Base-by-base conservation (phyloP, 306 rosid genomes). In the Sphenostylis stenocarpa region DNA sequence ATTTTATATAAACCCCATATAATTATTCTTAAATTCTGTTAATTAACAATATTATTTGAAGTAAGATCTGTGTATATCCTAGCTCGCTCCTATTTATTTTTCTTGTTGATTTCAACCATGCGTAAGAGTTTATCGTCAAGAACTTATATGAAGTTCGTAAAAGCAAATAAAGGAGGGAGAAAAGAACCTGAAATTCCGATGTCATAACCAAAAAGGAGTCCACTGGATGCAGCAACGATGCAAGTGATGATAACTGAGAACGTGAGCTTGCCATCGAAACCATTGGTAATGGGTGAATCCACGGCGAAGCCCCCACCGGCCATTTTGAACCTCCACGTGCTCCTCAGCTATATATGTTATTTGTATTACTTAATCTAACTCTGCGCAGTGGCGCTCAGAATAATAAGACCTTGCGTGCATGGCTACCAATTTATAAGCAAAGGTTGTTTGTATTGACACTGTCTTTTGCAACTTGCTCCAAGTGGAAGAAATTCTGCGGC, bases 131-230 rank as follows among this genome's bases (percentile, higher is more conserved):
- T 8, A 3, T 41, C 4, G 1, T 11, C 3, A 41, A 0, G 7
- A 29, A 47, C 9, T 47, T 15, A 6, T 47, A 45, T 6, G 19
- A 5, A 20, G 0, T 16, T 16, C 20, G 0, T 47, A 16, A 47
- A 47, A 15, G 51, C 51, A 15, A 16, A 47, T 4, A 45, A 26
- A 61, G 44, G 15, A 16, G 1, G 14, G 10, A 65, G 16, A 60
- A 17, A 17, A 67, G 1, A 9, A 91, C 96, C 93, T 83, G 93
- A 86, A 77, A 91, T 78, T 74, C 91, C 93, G 75, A 87, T 3
- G 81, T 91, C 96, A 68, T 89, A 91, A 83, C 96, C 91, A 29
- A 81, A 91, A 67, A 91, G 77, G 58, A 91, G 96, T 6, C 93
- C 93, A 69, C 90, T 75, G 7, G 96, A 86, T 1, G 89, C 93